A percentile compares a stretch with the other conserved stretches of the same genome.
Conservation (phyloP, 805 yeast genomes). For the Allodekkera sacchari region DNA sequence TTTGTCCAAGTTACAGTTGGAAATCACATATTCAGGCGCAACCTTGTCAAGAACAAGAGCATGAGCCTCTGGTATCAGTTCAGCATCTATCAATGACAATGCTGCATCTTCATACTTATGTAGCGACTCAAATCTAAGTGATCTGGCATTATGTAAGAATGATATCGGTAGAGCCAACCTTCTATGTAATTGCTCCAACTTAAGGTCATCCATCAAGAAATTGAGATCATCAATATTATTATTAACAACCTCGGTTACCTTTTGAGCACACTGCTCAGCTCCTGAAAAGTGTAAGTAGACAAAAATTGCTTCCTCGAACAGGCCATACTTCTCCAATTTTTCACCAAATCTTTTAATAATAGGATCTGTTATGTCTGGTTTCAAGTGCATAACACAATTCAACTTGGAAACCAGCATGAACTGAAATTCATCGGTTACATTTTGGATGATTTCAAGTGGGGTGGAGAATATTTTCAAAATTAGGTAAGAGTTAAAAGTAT, state of each 20-base stretch:
- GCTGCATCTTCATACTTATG: slow-evolving; percentile 55
- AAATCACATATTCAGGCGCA: slow-evolving; percentile 66
- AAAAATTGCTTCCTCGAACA: slow-evolving; percentile 53
- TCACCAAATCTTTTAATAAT: slow-evolving; percentile 33
- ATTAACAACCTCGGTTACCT: slow-evolving; percentile 31
- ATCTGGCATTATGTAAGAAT: slow-evolving; percentile 49
- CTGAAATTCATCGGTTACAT: slow-evolving; percentile 15
- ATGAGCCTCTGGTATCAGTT: slow-evolving; percentile 57
- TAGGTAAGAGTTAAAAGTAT: slow-evolving; percentile 4
- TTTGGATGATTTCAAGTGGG: slow-evolving; percentile 7
- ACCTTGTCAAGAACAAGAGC: slow-evolving; percentile 42
- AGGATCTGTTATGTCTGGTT: slow-evolving; percentile 9
- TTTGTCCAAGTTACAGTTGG: slow-evolving; percentile 23
- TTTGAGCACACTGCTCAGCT: slow-evolving; percentile 35
- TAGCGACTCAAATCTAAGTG: slow-evolving; percentile 40
- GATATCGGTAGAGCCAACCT: slow-evolving; percentile 39
- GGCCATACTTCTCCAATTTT: slow-evolving; percentile 38
- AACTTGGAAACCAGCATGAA: slow-evolving; percentile 18
- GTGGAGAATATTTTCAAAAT: slow-evolving; percentile 9
- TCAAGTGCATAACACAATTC: slow-evolving; percentile 14
- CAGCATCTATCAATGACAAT: slow-evolving; percentile 53
- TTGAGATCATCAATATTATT: slow-evolving; percentile 23
- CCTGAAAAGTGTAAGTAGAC: slow-evolving; percentile 49
- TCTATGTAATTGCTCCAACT: slow-evolving; percentile 29
- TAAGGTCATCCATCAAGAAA: slow-evolving; percentile 20